Base-by-base conservation (phyloP, 225 moss, liverwort and hornwort genomes). In the Bryum argenteum region DNA sequence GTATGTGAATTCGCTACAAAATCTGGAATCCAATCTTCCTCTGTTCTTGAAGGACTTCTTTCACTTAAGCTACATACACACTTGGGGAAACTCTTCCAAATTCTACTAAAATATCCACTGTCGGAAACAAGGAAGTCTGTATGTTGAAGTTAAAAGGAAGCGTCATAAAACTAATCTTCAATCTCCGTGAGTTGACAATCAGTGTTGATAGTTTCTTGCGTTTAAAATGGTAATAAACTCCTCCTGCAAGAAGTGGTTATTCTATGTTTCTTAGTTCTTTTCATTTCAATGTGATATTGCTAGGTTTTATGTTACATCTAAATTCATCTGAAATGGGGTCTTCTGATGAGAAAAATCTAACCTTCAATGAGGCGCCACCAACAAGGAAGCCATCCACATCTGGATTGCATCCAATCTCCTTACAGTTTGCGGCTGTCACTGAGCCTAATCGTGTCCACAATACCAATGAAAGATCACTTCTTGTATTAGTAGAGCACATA, bases 331-430 rank as follows among this genome's bases (percentile, higher is more conserved):
- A 6, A 6, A 33, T 33, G 33, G 33, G 33, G 33, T 33, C 33
- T 33, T 33, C 7, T 33, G 33, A 33, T 33, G 33, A 5, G 5
- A 33, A 33, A 33, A 38, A 52, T 45, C 72, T 33, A 60, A 96
- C 96, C 93, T 97, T 92, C 3, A 97, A 76, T 60, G 96, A 90
- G 66, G 96, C 96, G 44, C 96, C 93, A 61, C 96, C 93, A 55
- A 97, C 93, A 60, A 94, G 91, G 56, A 97, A 97, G 6, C 96
- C 96, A 68, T 97, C 96, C 50, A 97, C 86, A 74, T 97, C 96
- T 8, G 89, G 90, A 71, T 97, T 94, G 62, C 71, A 58, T 15
- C 91, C 93, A 67, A 97, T 78, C 66, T 91, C 93, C 65, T 88
- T 93, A 41, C 90, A 90, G 20, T 94, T 97, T 2, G 86, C 84